These are phyloP conservation scores for Geum urbanum DNA, from an alignment of 306 rosid species.

Conservation along the genomic window DNA sequence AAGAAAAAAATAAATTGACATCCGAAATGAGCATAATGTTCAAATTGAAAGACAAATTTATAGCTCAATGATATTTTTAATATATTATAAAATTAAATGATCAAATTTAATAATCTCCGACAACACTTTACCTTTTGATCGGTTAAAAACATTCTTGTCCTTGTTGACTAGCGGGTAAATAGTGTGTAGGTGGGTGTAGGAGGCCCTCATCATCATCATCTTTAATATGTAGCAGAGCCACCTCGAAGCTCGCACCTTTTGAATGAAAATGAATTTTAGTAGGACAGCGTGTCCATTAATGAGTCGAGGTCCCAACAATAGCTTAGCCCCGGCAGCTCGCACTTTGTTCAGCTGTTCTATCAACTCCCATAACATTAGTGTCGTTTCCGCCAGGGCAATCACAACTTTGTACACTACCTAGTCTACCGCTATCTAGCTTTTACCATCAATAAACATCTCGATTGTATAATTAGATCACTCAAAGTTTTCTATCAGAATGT, in stretches of 20 bases:
- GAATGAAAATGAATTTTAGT: neutral
- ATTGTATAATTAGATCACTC: no score
- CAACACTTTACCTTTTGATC: neutral
- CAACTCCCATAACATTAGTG: conserved; percentile 8
- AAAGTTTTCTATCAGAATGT: no score
- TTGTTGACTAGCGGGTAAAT: neutral
- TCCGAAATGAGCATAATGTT: no score
- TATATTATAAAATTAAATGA: no score
- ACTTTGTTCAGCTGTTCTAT: no score
- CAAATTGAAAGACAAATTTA: no score
- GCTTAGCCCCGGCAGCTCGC: neutral
- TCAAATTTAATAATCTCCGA: no score
- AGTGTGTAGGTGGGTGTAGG: neutral
- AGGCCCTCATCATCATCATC: neutral
- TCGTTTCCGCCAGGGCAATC: neutral
- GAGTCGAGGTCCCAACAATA: neutral
- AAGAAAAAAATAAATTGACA: no score
- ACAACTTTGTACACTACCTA: neutral
- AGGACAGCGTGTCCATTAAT: conserved; percentile 19
- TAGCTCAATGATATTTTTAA: no score
- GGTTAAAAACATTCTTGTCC: conserved; percentile 9
- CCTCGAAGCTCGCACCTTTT: conserved; percentile 30
- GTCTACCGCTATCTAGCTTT: no score
- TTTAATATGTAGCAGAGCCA: neutral
- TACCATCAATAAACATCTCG: no score